These are phyloP conservation scores for Avena atlantica DNA, from an alignment of 176 grass and related monocot species.

Conservation along the genomic window DNA sequence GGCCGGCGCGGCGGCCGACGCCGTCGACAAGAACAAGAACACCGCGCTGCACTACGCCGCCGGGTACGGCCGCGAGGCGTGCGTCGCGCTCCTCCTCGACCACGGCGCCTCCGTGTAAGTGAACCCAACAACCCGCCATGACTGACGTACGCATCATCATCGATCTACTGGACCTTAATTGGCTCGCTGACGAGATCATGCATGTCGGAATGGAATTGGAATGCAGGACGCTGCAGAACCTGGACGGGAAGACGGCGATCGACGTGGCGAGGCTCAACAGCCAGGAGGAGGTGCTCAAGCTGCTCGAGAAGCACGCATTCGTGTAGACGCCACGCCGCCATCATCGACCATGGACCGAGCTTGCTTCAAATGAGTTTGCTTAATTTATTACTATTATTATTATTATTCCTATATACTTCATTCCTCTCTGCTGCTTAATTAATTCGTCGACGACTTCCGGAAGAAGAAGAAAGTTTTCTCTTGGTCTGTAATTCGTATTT, in stretches of 20 bases:
- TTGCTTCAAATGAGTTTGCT: background rate
- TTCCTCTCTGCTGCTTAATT: background rate
- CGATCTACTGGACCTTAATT: no score
- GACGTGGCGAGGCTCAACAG: constrained; percentile 91
- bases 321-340: constrained; percentile 38
- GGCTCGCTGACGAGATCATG: no score
- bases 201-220: no score
- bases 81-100: constrained; percentile 79
- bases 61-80: constrained; percentile 82
- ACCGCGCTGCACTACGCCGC: constrained; percentile 92
- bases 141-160: no score
- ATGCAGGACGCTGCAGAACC: constrained; percentile 75
- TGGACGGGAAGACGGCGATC: constrained; percentile 86
- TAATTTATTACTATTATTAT: background rate
- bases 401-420: background rate
- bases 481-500: constrained; percentile 18
- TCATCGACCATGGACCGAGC: background rate
- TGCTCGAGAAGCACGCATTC: constrained; percentile 94
- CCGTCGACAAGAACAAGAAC: constrained; percentile 92
- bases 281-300: constrained; percentile 89
- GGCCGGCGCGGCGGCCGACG: constrained; percentile 65
- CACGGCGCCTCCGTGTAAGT: constrained; percentile 79
- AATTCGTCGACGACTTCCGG: background rate
- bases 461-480: background rate
- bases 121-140: constrained; percentile 20